Conservation (phyloP, 345 rosid species). For the Citrus australasica region DNA sequence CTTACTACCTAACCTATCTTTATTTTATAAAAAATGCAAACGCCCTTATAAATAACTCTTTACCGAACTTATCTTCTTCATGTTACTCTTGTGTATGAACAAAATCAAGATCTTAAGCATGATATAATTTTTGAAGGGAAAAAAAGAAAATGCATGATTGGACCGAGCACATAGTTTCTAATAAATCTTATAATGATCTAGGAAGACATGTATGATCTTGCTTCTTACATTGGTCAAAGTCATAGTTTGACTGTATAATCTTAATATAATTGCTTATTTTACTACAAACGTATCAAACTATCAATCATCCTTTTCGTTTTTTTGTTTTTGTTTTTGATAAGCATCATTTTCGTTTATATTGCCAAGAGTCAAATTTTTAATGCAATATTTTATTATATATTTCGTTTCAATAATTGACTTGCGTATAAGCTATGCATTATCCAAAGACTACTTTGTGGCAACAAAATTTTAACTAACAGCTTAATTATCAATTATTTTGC, state of each 20-base stretch:
- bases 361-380: neutral
- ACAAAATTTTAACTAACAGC: neutral
- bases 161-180: neutral
- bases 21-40: too few species aligned
- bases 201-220: neutral
- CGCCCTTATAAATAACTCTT: too few species aligned
- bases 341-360: neutral
- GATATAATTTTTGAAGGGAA: neutral
- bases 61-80: neutral
- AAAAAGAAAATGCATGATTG: neutral
- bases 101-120: neutral
- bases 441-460: neutral
- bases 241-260: conserved; percentile 18
- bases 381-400: neutral
- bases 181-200: neutral
- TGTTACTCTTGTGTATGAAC: neutral
- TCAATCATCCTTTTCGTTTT: neutral
- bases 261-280: neutral
- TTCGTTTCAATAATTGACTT: conserved; percentile 5
- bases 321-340: neutral
- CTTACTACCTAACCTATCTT: too few species aligned
- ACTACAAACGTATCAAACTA: neutral
- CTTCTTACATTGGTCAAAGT: conserved; percentile 10
- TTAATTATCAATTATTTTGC: conserved; percentile 10
- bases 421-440: neutral